Evolutionary conservation across 208 protist genomes (phyloP).

Genomic region (Leishmania mexicana): DNA sequence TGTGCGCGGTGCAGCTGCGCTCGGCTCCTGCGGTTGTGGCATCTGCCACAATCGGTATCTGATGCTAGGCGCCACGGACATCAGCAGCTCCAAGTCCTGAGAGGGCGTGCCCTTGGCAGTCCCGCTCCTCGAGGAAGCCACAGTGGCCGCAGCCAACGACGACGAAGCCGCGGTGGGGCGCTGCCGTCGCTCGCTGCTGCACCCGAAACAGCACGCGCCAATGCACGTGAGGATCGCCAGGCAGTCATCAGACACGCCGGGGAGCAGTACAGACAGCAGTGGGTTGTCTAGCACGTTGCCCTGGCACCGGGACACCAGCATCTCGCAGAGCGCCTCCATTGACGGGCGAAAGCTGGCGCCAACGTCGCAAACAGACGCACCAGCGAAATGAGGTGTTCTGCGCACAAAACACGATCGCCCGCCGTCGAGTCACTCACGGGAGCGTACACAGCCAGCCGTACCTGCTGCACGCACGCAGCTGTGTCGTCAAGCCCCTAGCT

Average conservation of each 20-base stretch:
- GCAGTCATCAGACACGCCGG: conserved; percentile 8
- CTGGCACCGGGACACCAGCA: conserved; percentile 13
- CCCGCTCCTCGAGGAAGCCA: neutral
- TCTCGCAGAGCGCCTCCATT: conserved; percentile 20
- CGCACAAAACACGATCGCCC: conserved; percentile 9
- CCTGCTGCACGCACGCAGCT: conserved; percentile 16
- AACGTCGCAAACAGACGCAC: conserved; percentile 8
- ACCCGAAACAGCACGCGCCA: conserved; percentile 22
- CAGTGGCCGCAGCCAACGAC: neutral
- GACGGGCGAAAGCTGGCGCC: conserved; percentile 7
- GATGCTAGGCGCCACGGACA: neutral
- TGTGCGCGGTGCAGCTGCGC: neutral
- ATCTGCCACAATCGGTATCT: neutral
- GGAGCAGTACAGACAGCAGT: conserved; percentile 15
- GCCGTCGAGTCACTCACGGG: neutral
- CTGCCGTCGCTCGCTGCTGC: conserved; percentile 2
- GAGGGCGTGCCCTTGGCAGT: neutral
- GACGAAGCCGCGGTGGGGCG: neutral
- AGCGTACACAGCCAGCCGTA: conserved; percentile 23
- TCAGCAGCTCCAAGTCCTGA: neutral
- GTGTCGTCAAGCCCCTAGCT: conserved; percentile 1
- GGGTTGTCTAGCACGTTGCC: conserved; percentile 24
- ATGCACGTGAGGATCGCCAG: conserved; percentile 23
- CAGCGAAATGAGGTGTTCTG: conserved; percentile 17
- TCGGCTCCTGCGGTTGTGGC: neutral